Evolutionary conservation across 768 basidiomycete species (phyloP).

Genomic region (Termitomyces sp.): DNA sequence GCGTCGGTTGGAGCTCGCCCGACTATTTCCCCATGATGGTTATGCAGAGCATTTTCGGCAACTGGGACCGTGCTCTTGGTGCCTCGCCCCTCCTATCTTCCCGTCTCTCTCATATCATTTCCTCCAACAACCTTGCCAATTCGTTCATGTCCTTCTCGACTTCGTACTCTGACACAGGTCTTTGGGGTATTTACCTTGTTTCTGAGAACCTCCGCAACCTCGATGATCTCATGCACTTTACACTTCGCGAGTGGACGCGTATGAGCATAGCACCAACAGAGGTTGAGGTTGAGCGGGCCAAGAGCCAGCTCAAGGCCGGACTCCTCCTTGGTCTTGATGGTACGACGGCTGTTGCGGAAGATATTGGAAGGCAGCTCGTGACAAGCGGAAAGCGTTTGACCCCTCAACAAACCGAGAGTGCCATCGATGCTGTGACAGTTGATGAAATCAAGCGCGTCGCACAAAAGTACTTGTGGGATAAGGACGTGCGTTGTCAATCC

Average conservation of each 20-base stretch:
- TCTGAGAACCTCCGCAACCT: slow-evolving; percentile 92
- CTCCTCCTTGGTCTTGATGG: slow-evolving; percentile 89
- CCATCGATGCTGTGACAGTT: slow-evolving; percentile 82
- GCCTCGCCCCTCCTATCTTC: slow-evolving; percentile 87
- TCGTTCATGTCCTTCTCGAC: slow-evolving; percentile 99
- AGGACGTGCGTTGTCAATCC: slow-evolving; percentile 58
- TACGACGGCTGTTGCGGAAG: slow-evolving; percentile 95
- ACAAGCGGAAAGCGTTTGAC: slow-evolving; percentile 88
- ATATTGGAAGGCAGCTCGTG: slow-evolving; percentile 96
- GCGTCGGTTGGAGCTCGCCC: slow-evolving; percentile 95
- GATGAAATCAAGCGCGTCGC: slow-evolving; percentile 93
- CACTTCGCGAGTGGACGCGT: slow-evolving; percentile 91
- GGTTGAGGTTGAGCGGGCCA: slow-evolving; percentile 92
- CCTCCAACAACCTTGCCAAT: slow-evolving; percentile 94
- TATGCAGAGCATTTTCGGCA: slow-evolving; percentile 96
- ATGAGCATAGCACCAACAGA: slow-evolving; percentile 85
- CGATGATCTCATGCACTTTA: slow-evolving; percentile 92
- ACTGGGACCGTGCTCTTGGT: slow-evolving; percentile 98
- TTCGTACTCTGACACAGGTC: slow-evolving; percentile 95
- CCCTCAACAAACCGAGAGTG: slow-evolving; percentile 90
- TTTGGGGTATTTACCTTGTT: slow-evolving; percentile 98
- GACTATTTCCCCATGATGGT: slow-evolving; percentile 99
- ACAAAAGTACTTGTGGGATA: slow-evolving; percentile 96
- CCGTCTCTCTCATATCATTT: slow-evolving; percentile 86
- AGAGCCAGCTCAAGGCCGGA: slow-evolving; percentile 96